phyloP scores from a whole-genome alignment of 108 stramenopile species.

The Skeletonema potamos region DNA sequence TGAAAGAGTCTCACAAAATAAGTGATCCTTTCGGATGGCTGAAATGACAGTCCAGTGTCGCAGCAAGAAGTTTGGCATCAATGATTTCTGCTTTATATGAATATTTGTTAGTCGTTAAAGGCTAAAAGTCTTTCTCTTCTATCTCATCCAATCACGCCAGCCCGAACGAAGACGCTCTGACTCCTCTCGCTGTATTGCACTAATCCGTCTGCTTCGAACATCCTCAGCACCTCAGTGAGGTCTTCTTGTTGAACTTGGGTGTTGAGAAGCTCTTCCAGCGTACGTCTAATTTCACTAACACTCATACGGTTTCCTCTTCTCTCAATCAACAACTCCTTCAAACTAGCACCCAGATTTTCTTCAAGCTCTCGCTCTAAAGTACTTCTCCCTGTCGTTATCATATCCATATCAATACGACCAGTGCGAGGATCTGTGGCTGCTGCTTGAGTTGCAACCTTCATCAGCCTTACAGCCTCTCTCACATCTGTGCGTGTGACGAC shows the following conservation, averaged over 20 bases:
- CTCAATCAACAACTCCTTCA: constrained; percentile 70
- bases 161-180: constrained; percentile 81
- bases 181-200: constrained; percentile 81
- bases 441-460: constrained; percentile 96
- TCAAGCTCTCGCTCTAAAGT: constrained; percentile 79
- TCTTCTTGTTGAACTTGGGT: constrained; percentile 55
- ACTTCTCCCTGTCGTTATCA: constrained; percentile 91
- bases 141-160: constrained; percentile 45
- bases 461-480: constrained; percentile 91
- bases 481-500: constrained; percentile 86
- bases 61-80: too few relatives aligned
- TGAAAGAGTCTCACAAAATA: neutral
- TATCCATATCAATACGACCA: constrained; percentile 98
- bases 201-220: constrained; percentile 77
- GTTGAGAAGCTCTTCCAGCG: constrained; percentile 71
- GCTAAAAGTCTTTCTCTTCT: neutral
- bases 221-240: constrained; percentile 56
- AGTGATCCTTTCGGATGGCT: neutral
- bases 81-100: neutral
- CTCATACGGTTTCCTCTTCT: constrained; percentile 66
- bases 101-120: neutral
- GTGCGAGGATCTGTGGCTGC: constrained; percentile 98
- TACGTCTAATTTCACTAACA: constrained; percentile 62
- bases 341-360: constrained; percentile 53
- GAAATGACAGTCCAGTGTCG: too few relatives aligned